A percentile compares a stretch with the other conserved stretches of the same genome.
These are phyloP conservation scores for Aureobasidium sp. DNA, from an alignment of 2,329 filamentous ascomycete species.

Conservation along the genomic window DNA sequence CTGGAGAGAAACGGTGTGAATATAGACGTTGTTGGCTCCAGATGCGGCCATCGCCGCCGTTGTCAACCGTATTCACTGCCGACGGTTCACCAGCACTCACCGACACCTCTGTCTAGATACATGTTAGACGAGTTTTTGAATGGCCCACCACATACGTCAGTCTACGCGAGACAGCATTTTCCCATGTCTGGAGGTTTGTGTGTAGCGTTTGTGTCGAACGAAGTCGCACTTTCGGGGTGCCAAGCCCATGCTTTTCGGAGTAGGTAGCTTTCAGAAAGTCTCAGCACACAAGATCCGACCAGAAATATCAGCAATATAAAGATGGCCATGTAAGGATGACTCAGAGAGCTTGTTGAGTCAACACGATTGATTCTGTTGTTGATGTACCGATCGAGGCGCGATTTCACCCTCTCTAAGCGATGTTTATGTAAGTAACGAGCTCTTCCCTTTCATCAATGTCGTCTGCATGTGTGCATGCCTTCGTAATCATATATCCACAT, in stretches of 20 bases:
- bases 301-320: neutral
- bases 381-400: neutral
- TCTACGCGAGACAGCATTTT: neutral
- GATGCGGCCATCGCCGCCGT: constrained; percentile 2
- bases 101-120: neutral
- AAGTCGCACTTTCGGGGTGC: neutral
- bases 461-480: neutral
- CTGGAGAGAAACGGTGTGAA: neutral
- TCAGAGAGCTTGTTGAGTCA: neutral
- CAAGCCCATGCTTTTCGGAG: neutral
- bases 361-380: neutral
- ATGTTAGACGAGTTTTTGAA: neutral
- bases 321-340: neutral
- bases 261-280: neutral
- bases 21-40: constrained; percentile 6
- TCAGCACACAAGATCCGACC: neutral
- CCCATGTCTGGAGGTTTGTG: neutral
- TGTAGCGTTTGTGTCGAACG: neutral
- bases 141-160: neutral
- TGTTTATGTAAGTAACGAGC: neutral
- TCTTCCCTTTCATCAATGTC: neutral
- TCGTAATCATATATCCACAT: neutral
- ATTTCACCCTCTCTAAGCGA: neutral
- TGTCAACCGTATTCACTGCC: neutral
- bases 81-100: neutral